A percentile compares a stretch with the other conserved stretches of the same genome.
phyloP scores from a whole-genome alignment of 805 yeast genomes.

The Candida easanensis region DNA sequence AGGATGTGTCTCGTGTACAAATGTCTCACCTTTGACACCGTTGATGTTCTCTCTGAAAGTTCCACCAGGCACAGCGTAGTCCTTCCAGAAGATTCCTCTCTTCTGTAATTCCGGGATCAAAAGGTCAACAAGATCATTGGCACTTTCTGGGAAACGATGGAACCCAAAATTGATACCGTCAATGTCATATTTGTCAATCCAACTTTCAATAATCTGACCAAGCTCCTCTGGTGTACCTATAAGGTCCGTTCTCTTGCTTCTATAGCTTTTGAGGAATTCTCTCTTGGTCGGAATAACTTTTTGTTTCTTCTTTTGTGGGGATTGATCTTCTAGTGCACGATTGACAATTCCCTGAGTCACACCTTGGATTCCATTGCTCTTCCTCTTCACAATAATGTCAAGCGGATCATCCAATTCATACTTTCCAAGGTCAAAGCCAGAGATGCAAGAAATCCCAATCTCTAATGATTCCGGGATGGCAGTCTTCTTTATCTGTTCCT shows the following conservation, averaged over 20 bases:
- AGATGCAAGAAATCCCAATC: slow-evolving; percentile 40
- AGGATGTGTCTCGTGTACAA: slow-evolving; percentile 22
- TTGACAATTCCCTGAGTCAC: slow-evolving; percentile 18
- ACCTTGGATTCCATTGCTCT: neutral
- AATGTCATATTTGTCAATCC: slow-evolving; percentile 34
- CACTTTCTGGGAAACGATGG: slow-evolving; percentile 37
- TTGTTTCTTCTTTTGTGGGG: slow-evolving; percentile 21
- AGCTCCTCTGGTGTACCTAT: slow-evolving; percentile 29
- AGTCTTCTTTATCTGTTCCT: slow-evolving; percentile 30
- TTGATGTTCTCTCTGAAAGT: slow-evolving; percentile 36
- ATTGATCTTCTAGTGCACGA: slow-evolving; percentile 27
- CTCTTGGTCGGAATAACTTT: slow-evolving; percentile 31
- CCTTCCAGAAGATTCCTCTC: slow-evolving; percentile 36
- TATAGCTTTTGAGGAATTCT: slow-evolving; percentile 39
- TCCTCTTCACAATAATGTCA: neutral
- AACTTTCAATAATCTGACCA: neutral
- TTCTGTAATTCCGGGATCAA: slow-evolving; percentile 37
- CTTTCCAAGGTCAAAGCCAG: slow-evolving; percentile 32
- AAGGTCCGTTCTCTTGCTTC: slow-evolving; percentile 28
- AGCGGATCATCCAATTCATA: slow-evolving; percentile 26
- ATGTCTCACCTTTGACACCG: slow-evolving; percentile 19
- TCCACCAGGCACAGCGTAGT: slow-evolving; percentile 26
- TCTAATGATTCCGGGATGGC: slow-evolving; percentile 44
- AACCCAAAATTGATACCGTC: slow-evolving; percentile 43
- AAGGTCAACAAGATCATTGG: slow-evolving; percentile 36